phyloP scores from a whole-genome alignment of 139 green algal genomes.

The Tetradesmus obliquus region DNA sequence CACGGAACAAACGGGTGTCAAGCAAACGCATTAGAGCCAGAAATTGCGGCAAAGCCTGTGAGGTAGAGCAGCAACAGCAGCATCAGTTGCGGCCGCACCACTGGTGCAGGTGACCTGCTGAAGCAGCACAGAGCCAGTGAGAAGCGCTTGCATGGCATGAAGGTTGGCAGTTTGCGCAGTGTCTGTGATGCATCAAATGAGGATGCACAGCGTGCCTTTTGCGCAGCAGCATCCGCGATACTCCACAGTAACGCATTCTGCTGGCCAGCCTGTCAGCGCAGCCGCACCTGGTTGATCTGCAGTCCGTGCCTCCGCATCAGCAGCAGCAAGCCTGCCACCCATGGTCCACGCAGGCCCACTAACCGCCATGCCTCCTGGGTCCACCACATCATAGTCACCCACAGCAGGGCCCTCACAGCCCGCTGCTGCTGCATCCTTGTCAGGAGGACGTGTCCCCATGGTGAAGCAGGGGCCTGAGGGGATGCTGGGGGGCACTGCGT shows the following conservation, averaged over 20 bases:
- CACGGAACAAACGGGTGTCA: background rate
- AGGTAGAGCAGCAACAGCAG: background rate
- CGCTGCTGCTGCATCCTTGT: background rate
- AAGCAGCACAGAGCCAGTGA: too few species aligned
- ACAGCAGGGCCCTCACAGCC: background rate
- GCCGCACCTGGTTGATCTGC: too few species aligned
- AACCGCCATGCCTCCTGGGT: background rate
- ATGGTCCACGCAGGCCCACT: conserved; percentile 1
- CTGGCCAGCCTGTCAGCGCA: too few species aligned
- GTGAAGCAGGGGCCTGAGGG: conserved; percentile 21
- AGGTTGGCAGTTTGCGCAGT: too few species aligned
- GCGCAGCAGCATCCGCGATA: too few species aligned
- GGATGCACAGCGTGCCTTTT: too few species aligned
- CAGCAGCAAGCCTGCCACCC: background rate
- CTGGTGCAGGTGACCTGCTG: too few species aligned
- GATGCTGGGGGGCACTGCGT: background rate
- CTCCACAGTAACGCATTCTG: too few species aligned
- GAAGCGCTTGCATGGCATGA: too few species aligned
- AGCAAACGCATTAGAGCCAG: background rate
- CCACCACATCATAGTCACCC: background rate
- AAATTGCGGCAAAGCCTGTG: too few species aligned
- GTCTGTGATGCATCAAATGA: too few species aligned
- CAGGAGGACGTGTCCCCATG: background rate
- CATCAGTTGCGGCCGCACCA: too few species aligned
- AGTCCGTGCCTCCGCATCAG: background rate